Base-by-base conservation (phyloP, 2,329 filamentous ascomycete species). In the Exophiala calicioides region DNA sequence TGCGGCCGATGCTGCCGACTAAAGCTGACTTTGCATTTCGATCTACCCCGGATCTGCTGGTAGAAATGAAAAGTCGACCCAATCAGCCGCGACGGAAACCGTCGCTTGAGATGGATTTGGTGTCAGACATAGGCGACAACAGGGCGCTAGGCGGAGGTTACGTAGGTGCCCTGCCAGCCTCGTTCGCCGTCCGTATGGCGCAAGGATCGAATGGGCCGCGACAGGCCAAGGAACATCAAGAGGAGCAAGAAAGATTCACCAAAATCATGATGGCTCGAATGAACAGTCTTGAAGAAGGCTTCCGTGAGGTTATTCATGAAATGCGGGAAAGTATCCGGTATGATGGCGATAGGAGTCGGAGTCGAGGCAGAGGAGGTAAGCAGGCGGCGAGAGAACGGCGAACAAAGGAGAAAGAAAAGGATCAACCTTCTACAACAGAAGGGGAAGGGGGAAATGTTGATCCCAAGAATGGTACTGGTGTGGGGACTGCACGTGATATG, bases 201-300 rank as follows among this genome's bases (percentile, higher is more conserved):
- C 81, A 86, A 71, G 84, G 84, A 0, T 79, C 82, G 38, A 82
- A 83, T 10, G 80, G 79, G 15, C 67, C 82, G 42, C 78, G 77
- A 33, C 65, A 58, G 68, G 64, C 21, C 39, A 40, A 62, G 64
- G 19, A 72, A 73, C 74, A 75, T 32, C 39, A 54, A 21, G 55
- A 58, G 21, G 51, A 60, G 20, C 85, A 88, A 61, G 80, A 86
- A 30, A 86, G 90, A 78, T 83, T 86, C 62, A 79, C 84, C 57
- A 80, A 88, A 45, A 77, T 95, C 34, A 86, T 96, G 68, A 73
- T 96, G 34, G 88, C 89, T 6, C 77, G 89, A 24, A 96, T 96
- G 89, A 93, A 93, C 65, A 91, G 86, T 5, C 76, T 97, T 2
- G 90, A 97, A 65, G 89, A 95, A 67, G 86, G 90, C 10, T 91